Conservation (phyloP, 495 filamentous ascomycete species). For the Hyaloscypha variabilis region DNA sequence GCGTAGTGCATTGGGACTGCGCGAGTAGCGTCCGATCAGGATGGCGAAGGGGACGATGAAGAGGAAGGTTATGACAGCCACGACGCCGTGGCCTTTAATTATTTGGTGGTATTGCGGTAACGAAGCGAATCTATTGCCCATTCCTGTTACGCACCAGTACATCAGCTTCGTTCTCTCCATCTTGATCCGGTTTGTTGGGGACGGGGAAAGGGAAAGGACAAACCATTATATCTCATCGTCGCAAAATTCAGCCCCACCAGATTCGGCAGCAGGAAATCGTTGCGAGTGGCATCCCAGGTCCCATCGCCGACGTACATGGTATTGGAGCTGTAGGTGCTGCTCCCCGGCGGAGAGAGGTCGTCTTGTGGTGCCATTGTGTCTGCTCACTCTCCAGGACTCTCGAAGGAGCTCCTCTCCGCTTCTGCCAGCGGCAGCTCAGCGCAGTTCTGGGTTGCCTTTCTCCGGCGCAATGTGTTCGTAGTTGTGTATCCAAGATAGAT, state of each 20-base stretch:
- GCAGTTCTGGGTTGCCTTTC: background rate
- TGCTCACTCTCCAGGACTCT: background rate
- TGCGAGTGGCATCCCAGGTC: constrained; percentile 83
- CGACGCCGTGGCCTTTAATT: constrained; percentile 80
- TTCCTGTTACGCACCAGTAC: constrained; percentile 48
- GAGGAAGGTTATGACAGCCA: constrained; percentile 88
- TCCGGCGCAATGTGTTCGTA: background rate
- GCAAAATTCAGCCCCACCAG: constrained; percentile 85
- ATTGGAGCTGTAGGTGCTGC: constrained; percentile 79
- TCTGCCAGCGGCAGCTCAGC: background rate
- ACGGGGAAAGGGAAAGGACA: constrained; percentile 22
- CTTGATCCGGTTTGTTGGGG: background rate
- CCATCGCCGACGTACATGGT: constrained; percentile 88
- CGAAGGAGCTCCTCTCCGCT: background rate
- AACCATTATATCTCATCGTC: constrained; percentile 96
- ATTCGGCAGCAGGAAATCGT: constrained; percentile 88
- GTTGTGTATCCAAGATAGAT: too few species aligned
- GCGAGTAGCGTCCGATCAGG: constrained; percentile 75
- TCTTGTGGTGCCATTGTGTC: constrained; percentile 51
- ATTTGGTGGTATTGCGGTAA: constrained; percentile 75
- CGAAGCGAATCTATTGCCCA: constrained; percentile 86
- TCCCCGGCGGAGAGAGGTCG: constrained; percentile 72
- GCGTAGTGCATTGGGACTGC: constrained; percentile 65
- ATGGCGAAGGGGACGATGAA: constrained; percentile 79
- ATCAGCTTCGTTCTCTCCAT: background rate